Conservation (phyloP, 768 basidiomycete genomes). For the Tylopilus balloui region DNA sequence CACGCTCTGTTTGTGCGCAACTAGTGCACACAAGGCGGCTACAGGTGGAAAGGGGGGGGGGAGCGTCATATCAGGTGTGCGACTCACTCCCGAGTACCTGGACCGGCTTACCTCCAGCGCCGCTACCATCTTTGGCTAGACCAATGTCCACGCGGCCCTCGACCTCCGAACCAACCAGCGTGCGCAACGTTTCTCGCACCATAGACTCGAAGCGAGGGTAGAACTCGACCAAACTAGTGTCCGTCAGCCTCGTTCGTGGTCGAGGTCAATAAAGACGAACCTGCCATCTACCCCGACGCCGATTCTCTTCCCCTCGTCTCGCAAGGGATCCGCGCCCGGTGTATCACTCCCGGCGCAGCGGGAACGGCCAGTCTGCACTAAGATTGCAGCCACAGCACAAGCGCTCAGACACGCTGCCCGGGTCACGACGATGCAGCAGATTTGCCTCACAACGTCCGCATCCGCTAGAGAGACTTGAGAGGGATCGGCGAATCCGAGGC, state of each 20-base stretch:
- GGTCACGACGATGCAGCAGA: conserved; percentile 68
- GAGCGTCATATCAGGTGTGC: too few relatives aligned
- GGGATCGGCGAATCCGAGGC: conserved; percentile 50
- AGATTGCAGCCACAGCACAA: conserved; percentile 79
- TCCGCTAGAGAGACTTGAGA: conserved; percentile 54
- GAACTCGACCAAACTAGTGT: conserved; percentile 75
- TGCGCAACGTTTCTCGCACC: conserved; percentile 69
- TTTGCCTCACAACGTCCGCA: conserved; percentile 80
- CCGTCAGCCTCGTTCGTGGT: background rate
- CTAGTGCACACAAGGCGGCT: conserved; percentile 86
- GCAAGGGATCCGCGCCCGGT: conserved; percentile 4
- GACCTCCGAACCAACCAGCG: conserved; percentile 73
- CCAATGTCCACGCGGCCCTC: conserved; percentile 83
- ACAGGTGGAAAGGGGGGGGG: background rate
- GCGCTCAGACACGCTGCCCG: conserved; percentile 83
- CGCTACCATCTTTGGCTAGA: conserved; percentile 95
- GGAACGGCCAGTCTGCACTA: conserved; percentile 76
- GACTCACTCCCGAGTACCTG: too few relatives aligned
- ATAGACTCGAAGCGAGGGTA: conserved; percentile 82
- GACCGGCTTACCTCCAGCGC: conserved; percentile 81
- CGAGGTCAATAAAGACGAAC: conserved; percentile 35
- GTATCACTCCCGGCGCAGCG: conserved; percentile 40
- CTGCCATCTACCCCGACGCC: conserved; percentile 92
- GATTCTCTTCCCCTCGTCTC: conserved; percentile 47
- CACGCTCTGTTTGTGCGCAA: conserved; percentile 26